Base-by-base conservation (phyloP, 352 stramenopile species). In the Globisporangium heterothallicum region DNA sequence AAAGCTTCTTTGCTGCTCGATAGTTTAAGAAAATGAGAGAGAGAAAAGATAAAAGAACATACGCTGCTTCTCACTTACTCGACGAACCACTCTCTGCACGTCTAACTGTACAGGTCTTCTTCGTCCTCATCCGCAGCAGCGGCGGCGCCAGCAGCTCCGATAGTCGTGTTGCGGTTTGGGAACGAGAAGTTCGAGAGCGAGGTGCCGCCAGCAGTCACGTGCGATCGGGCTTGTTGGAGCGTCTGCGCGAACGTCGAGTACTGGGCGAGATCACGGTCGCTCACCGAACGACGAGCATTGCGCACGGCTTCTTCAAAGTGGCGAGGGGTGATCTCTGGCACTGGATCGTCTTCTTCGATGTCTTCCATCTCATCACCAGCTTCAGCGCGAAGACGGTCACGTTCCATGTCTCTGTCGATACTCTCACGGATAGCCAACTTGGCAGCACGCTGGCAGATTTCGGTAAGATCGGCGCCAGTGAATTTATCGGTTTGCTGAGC, bases 341-440 rank as follows among this genome's bases (percentile, higher is more conserved):
- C 97, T 18, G 85, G 81, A 74, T 99, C 97, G 21, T 98, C 94
- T 38, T 97, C 86, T 56, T 98, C 95, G 30, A 98, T 81, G 58
- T 93, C 82, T 45, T 93, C 83, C 72, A 86, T 88, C 55, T 89
- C 82, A 46, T 89, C 82, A 21, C 80, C 91, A 44, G 90, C 87
- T 66, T 98, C 95, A 4, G 82, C 84, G 40, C 90, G 86, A 35
- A 99, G 86, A 36, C 95, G 88, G 52, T 99, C 90, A 34, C 96
- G 88, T 70, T 99, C 96, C 79, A 99, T 98, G 65, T 99, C 95
- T 52, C 94, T 88, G 66, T 97, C 90, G 66, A 99, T 99, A 62
- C 96, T 98, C 74, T 99, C 96, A n/a, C 97, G 89, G 67, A 99
- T 99, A 2, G 97, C 97, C 52, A 99, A 68, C 78, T 99, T 99